Base-by-base conservation (phyloP, 2,329 filamentous ascomycete genomes). In the Cadophora gregata region DNA sequence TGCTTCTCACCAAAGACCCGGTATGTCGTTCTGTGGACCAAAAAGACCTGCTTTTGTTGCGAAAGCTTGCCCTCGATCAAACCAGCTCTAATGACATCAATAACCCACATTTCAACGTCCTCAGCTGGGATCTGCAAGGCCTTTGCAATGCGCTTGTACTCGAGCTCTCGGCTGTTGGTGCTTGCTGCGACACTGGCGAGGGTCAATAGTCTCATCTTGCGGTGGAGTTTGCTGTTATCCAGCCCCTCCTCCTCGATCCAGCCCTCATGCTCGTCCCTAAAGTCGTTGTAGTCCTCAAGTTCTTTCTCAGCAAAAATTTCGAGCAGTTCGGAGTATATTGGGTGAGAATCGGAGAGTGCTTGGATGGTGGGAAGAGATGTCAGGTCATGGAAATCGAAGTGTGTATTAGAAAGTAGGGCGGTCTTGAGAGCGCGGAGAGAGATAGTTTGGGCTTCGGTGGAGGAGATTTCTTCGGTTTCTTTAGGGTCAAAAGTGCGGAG, bases 41-140 rank as follows among this genome's bases (percentile, higher is more conserved):
- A 86, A 86, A 99, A 98, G 70, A 95, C 92, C 78, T 93, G 88
- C 79, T 93, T 93, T 78, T 95, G 87, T 83, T 99, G 96, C 67
- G 92, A 96, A 73, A 99, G 88, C 82, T 97, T 97, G 78, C 96
- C 96, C 84, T 99, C 96, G 62, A 99, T 93, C 45, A 99, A 88
- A 38, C 94, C 93, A 58, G 94, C 93, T 73, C 96, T 93, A 81
- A 99, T 97, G 73, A 96, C 94, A 79, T 99, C 96, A 76, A 99
- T 99, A 73, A 96, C 93, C 96, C 96, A 99, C 86, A 95, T 91
- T 85, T 99, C 96, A 50, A 98, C 93, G 70, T 98, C 93, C 71
- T 92, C 89, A 56, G 82, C 78, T 55, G 93, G 89, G 64, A 99
- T 89, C 80, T 96, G 91, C 56, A 99, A 88, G 6, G 93, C 91